Evolutionary conservation across 306 rosid species (phyloP), one percentile per base, ranked within the genome.

Genomic region (Corylus heterophylla): DNA sequence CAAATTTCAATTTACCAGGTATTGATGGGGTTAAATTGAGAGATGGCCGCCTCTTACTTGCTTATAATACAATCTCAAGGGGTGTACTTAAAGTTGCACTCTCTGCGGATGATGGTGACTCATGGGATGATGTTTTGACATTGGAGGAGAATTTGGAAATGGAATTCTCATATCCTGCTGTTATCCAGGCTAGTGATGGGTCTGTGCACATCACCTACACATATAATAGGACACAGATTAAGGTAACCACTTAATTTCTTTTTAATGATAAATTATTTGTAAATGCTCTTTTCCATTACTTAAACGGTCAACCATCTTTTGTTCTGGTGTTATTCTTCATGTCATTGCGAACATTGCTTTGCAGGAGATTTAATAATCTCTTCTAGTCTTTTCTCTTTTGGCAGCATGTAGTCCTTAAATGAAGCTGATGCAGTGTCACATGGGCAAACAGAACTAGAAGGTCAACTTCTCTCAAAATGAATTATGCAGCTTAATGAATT

Each of bases 91-190:
- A 94, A 84, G 92, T 92, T 56, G 96, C 96, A 8, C 77, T 94
- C 49, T 94, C 98, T 0, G 25, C 76, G 17, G 97, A 94, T 81
- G 98, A 94, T 75, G 98, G 98, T 10, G 92, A 94, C 80, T 84
- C 97, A 1, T 94, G 98, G 98, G 45, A 54, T 17, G 92, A 94
- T 52, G 88, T 44, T 68, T 72, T 92, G 76, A 90, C 92, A 25
- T 87, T 94, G 91, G 98, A 94, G 88, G 90, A 92, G 47, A 77
- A 84, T 11, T 31, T 72, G 81, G 88, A 69, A 72, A 88, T 80
- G 94, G 97, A 92, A 74, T 94, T 94, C 86, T 94, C 98, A 31
- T 92, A 94, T 80, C 98, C 98, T 62, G 98, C 98, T 76, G 94
- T 90, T 83, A 94, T 94, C 66, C 91, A 90, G 81, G 92, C 88